A percentile compares a stretch with the other conserved stretches of the same genome.
These are phyloP conservation scores for Xylaria sp. DNA, from an alignment of 2,329 filamentous ascomycete species.

Conservation along the genomic window DNA sequence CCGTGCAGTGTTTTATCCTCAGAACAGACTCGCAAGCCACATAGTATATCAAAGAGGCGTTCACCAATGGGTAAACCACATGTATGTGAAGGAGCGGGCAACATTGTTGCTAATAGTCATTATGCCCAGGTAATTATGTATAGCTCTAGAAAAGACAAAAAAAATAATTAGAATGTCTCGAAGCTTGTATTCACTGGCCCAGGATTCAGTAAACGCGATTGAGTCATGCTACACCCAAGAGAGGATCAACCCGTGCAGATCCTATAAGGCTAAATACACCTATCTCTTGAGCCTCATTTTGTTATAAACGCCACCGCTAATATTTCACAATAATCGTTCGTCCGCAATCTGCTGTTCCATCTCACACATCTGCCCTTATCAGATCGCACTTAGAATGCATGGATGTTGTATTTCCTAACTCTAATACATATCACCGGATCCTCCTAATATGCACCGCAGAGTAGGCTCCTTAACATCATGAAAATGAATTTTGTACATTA, in stretches of 20 bases:
- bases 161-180: background rate
- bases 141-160: background rate
- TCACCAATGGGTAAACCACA: too few relatives aligned
- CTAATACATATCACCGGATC: background rate
- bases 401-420: background rate
- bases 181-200: too few relatives aligned
- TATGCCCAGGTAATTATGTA: background rate
- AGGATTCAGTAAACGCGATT: too few relatives aligned
- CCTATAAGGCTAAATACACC: background rate
- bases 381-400: background rate
- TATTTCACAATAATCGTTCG: background rate
- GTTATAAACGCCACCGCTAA: background rate
- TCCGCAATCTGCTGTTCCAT: background rate
- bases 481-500: conserved; percentile 27
- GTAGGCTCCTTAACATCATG: background rate
- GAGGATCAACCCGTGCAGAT: background rate
- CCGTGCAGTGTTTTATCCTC: background rate
- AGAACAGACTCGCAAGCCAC: background rate
- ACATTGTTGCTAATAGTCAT: background rate
- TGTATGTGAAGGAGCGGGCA: background rate
- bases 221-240: background rate
- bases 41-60: background rate
- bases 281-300: background rate
- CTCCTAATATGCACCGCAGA: background rate
- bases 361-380: background rate